phyloP scores from a whole-genome alignment of 2,329 filamentous ascomycete species.

The Colletotrichum abscissum region DNA sequence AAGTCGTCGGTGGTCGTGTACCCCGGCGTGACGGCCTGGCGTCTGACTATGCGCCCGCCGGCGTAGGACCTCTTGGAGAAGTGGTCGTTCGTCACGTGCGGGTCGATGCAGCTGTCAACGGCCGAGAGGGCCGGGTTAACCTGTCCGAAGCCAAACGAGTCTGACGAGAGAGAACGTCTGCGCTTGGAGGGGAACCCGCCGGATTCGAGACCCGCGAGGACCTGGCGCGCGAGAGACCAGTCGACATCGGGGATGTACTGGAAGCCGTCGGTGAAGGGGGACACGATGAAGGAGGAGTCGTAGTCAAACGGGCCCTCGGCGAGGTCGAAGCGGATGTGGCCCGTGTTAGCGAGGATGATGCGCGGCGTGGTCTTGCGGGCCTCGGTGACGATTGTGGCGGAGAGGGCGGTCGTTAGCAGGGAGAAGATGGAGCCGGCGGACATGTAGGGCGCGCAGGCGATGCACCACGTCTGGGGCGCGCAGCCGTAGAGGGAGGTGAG shows the following conservation, averaged over 20 bases:
- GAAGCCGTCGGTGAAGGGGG: constrained; percentile 65
- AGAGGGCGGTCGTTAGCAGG: neutral
- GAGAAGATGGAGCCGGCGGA: constrained; percentile 16
- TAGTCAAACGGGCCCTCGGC: constrained; percentile 71
- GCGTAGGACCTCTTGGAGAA: constrained; percentile 18
- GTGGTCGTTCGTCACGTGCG: constrained; percentile 17
- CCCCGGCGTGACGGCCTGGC: constrained; percentile 58
- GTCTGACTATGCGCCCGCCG: constrained; percentile 46
- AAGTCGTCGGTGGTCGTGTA: constrained; percentile 69
- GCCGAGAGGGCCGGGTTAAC: neutral
- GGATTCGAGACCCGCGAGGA: neutral
- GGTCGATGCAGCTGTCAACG: constrained; percentile 15
- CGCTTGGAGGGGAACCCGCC: constrained; percentile 15
- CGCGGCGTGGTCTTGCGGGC: constrained; percentile 54
- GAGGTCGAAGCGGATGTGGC: constrained; percentile 70
- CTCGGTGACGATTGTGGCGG: constrained; percentile 59
- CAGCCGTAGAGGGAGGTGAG: constrained; percentile 69
- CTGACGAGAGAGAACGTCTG: neutral
- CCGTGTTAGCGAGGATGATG: constrained; percentile 70
- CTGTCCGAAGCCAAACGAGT: neutral
- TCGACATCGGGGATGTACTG: constrained; percentile 65
- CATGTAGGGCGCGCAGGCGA: constrained; percentile 64
- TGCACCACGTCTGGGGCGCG: constrained; percentile 69
- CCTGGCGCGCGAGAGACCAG: constrained; percentile 43
- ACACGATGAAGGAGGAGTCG: constrained; percentile 64